Evolutionary conservation across 1,284 basidiomycete genomes (phyloP).

Genomic region (Fomes fomentarius): DNA sequence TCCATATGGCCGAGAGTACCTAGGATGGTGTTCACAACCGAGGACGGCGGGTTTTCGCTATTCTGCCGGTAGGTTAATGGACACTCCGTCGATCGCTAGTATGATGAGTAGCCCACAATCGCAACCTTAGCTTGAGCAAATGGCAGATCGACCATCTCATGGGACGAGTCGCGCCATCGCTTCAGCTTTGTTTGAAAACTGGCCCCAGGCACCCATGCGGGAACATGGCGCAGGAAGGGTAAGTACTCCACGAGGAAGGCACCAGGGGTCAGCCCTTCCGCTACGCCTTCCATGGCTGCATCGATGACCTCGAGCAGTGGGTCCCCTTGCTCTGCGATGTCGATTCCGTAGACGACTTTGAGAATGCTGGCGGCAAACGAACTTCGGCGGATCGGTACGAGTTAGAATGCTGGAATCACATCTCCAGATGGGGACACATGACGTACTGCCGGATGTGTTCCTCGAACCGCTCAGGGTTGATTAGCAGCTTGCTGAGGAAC

Average conservation of each 20-base stretch:
- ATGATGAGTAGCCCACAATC: constrained; percentile 12
- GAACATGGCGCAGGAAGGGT: constrained; percentile 29
- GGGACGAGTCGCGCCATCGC: constrained; percentile 25
- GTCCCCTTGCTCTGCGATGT: constrained; percentile 21
- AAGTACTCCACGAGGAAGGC: constrained; percentile 29
- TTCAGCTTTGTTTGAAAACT: constrained; percentile 29
- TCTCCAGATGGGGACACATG: not conserved
- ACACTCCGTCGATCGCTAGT: not conserved
- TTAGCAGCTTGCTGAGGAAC: constrained; percentile 14
- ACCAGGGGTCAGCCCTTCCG: constrained; percentile 22
- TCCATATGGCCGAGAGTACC: not conserved
- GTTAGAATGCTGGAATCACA: not conserved
- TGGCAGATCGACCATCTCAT: constrained; percentile 22
- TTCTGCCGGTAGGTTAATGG: constrained; percentile 4
- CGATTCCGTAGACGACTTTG: constrained; percentile 25
- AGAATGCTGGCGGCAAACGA: constrained; percentile 19
- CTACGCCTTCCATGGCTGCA: constrained; percentile 18
- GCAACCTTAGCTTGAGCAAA: constrained; percentile 18
- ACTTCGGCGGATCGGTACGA: constrained; percentile 23
- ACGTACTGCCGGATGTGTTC: constrained; percentile 31
- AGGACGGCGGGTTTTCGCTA: constrained; percentile 2
- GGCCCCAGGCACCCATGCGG: constrained; percentile 33
- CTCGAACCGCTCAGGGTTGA: constrained; percentile 9
- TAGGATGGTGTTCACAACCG: constrained; percentile 15
- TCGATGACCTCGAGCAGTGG: constrained; percentile 18